Conservation (phyloP, 768 basidiomycete genomes). For the Candolleomyces eurysporus region DNA sequence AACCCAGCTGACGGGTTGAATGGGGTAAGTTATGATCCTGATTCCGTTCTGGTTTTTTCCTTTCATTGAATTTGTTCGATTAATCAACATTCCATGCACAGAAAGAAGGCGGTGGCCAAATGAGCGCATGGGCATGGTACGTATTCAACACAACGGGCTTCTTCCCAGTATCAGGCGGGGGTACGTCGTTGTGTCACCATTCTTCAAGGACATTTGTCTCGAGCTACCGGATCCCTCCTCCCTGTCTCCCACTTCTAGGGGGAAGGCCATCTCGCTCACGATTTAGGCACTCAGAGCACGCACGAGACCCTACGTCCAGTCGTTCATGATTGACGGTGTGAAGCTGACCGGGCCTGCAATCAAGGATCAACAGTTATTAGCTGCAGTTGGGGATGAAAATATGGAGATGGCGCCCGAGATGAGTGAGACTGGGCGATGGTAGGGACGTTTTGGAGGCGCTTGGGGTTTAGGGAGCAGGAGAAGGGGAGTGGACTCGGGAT, state of each 20-base stretch:
- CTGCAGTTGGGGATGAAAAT: no score
- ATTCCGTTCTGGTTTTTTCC: constrained; percentile 13
- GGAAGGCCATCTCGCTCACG: constrained; percentile 31
- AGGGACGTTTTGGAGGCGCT: no score
- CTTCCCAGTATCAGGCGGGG: constrained; percentile 75
- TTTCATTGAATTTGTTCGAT: neutral
- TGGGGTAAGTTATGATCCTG: constrained; percentile 44
- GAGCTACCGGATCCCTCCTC: constrained; percentile 43
- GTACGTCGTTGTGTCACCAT: constrained; percentile 71
- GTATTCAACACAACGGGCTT: constrained; percentile 81
- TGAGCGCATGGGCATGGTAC: constrained; percentile 92
- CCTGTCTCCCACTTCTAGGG: neutral
- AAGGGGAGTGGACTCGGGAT: no score
- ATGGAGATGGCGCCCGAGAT: constrained; percentile 58
- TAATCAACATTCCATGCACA: constrained; percentile 21
- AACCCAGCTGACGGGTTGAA: constrained; percentile 67
- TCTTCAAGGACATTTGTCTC: constrained; percentile 54
- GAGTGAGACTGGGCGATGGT: constrained; percentile 39
- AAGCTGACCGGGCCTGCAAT: constrained; percentile 46
- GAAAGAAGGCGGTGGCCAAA: constrained; percentile 91
- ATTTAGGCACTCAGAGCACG: constrained; percentile 59
- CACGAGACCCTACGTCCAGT: constrained; percentile 58
- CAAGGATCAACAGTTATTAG: constrained; percentile 32
- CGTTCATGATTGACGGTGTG: constrained; percentile 54
- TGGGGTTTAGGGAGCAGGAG: no score